These are phyloP conservation scores for Pyricularia grisea DNA, from an alignment of 2,329 filamentous ascomycete genomes.

Conservation along the genomic window DNA sequence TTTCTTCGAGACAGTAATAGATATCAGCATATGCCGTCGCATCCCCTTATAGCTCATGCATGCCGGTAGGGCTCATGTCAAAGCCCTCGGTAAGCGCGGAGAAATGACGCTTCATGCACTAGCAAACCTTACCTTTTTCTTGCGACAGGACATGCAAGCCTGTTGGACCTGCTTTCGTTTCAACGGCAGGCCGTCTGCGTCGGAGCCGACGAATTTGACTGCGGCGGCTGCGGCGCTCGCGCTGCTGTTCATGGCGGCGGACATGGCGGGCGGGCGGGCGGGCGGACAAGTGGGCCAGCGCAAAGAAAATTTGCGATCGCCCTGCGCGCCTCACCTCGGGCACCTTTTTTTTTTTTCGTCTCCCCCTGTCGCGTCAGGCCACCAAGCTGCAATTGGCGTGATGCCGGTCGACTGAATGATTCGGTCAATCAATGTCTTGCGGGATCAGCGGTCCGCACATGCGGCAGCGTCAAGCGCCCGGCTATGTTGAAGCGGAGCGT, in stretches of 20 bases:
- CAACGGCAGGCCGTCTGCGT: slow-evolving; percentile 42
- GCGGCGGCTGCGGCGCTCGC: slow-evolving; percentile 3
- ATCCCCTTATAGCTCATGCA: not conserved
- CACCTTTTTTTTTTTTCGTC: not conserved
- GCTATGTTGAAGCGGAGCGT: not conserved
- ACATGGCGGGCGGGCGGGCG: not conserved
- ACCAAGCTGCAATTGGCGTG: not conserved
- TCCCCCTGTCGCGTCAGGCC: not conserved
- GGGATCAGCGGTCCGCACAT: not conserved
- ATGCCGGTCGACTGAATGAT: not conserved
- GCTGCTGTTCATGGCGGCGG: not conserved
- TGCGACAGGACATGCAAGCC: slow-evolving; percentile 45
- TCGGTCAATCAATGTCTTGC: not conserved
- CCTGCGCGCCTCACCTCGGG: not conserved
- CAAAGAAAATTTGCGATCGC: slow-evolving; percentile 1
- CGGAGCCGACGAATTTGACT: slow-evolving; percentile 49
- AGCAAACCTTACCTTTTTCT: slow-evolving; percentile 35
- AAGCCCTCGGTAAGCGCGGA: not conserved
- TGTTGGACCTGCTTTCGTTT: slow-evolving; percentile 52
- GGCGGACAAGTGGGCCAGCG: not conserved
- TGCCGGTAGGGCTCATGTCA: not conserved
- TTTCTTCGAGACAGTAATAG: slow-evolving; percentile 17
- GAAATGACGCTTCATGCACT: not conserved
- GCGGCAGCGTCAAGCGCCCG: not conserved
- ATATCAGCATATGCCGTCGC: not conserved